Evolutionary conservation across 2,329 filamentous ascomycete genomes (phyloP).

Genomic region (Talaromyces islandicus): DNA sequence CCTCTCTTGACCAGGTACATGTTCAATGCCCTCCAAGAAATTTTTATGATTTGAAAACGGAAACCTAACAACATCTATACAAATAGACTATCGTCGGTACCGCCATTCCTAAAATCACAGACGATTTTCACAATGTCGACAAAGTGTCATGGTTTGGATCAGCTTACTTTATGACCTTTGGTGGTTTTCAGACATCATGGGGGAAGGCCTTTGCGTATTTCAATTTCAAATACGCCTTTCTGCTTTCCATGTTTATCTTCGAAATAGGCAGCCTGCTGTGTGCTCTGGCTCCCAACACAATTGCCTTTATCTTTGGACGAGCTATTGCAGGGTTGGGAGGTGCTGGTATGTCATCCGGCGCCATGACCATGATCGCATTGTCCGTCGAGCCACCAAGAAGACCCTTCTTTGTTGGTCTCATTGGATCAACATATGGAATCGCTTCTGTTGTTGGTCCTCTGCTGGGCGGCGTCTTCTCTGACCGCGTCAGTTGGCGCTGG

Average conservation of each 20-base stretch:
- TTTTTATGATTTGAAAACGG: background rate
- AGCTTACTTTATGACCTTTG: slow-evolving; percentile 4
- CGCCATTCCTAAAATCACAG: slow-evolving; percentile 10
- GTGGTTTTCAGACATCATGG: slow-evolving; percentile 5
- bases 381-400: slow-evolving; percentile 25
- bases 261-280: slow-evolving; percentile 21
- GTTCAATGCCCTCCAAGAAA: background rate
- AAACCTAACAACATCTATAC: background rate
- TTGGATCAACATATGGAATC: slow-evolving; percentile 15
- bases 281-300: slow-evolving; percentile 17
- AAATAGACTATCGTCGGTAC: slow-evolving; percentile 5
- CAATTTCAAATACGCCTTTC: background rate
- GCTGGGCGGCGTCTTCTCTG: slow-evolving; percentile 22
- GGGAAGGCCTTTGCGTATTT: slow-evolving; percentile 4
- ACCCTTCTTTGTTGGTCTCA: slow-evolving; percentile 24
- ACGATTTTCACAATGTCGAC: slow-evolving; percentile 1
- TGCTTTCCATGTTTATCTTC: slow-evolving; percentile 20
- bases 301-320: slow-evolving; percentile 21
- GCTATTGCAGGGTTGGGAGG: slow-evolving; percentile 22
- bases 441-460: slow-evolving; percentile 34
- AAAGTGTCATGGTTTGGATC: slow-evolving; percentile 5
- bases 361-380: slow-evolving; percentile 32
- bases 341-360: slow-evolving; percentile 28
- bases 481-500: slow-evolving; percentile 44
- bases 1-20: slow-evolving; percentile 3